These are phyloP conservation scores for Tylopilus felleus DNA, from an alignment of 768 basidiomycete species.

Conservation along the genomic window DNA sequence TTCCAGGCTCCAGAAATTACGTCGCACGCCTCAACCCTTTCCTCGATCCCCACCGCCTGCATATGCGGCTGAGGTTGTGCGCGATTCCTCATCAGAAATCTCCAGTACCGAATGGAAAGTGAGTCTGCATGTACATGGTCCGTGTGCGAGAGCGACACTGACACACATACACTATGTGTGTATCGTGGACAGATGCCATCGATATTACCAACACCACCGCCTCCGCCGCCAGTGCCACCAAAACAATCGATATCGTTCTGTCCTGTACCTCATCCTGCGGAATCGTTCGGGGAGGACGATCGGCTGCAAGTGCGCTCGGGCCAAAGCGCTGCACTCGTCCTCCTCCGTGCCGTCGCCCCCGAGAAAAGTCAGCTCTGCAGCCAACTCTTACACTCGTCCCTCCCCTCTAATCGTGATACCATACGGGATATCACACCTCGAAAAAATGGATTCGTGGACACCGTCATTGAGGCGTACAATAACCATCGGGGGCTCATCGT, in stretches of 20 bases:
- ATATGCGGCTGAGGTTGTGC: not conserved
- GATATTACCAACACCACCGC: not conserved
- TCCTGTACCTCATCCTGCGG: slow-evolving; percentile 20
- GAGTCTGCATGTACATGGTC: not conserved
- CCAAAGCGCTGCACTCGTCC: slow-evolving; percentile 18
- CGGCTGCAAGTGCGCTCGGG: slow-evolving; percentile 22
- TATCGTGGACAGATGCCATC: slow-evolving; percentile 10
- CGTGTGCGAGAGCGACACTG: not conserved
- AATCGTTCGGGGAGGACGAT: slow-evolving; percentile 32
- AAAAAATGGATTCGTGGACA: slow-evolving; percentile 35
- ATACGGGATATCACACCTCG: slow-evolving; percentile 30
- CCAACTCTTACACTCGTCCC: slow-evolving; percentile 30
- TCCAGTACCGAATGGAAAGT: slow-evolving; percentile 16
- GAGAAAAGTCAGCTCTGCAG: slow-evolving; percentile 21
- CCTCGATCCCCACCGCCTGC: not conserved
- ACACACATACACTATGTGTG: not conserved
- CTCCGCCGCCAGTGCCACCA: not conserved
- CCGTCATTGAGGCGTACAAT: slow-evolving; percentile 35
- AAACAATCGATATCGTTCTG: slow-evolving; percentile 21
- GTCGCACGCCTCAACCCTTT: slow-evolving; percentile 3
- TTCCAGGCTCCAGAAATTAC: slow-evolving; percentile 20
- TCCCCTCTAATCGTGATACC: slow-evolving; percentile 14
- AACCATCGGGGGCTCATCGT: slow-evolving; percentile 38
- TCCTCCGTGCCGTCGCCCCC: slow-evolving; percentile 21
- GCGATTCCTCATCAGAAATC: slow-evolving; percentile 7